Base-by-base conservation (phyloP, 225 moss, liverwort and hornwort genomes). In the Anthoceros angustus region DNA sequence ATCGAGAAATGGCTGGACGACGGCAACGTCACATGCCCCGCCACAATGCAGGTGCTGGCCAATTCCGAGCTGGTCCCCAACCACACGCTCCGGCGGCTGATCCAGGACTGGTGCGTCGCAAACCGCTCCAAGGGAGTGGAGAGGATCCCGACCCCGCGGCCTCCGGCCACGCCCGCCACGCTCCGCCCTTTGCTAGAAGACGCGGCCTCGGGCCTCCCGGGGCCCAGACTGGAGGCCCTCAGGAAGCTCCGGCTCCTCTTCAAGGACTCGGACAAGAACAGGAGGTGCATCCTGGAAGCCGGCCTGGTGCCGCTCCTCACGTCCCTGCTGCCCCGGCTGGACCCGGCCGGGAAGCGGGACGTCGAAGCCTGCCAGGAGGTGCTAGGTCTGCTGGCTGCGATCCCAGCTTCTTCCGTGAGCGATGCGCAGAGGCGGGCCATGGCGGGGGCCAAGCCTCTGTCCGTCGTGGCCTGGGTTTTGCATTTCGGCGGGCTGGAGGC, bases 1-100 rank as follows among this genome's bases (percentile, higher is more conserved):
- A 94, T 94, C 40, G 87, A 84, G 71, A 81, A 72, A 32, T 94
- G 93, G 93, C 77, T 94, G 68, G 80, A 76, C 18, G 82, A 78
- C 8, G 93, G 93, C 10, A 82, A 94, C 66, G 70, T 74, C 0
- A 94, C 93, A 0, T 93, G 93, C 63, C 93, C 93, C 0, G 80
- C 90, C 2, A 94, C 93, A 5, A 90, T 84, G 85, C 68, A 78
- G 84, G 78, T 80, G 45, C 64, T 94, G 63, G 77, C 77, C 38
- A 68, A 79, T 8, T 71, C 79, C 45, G 81, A 90, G 2, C 63
- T 94, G 2, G 86, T 94, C 12, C 93, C 93, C 15, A 94, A 94
- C 55, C 90, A 86, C 45, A 94, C 87, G 25, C 78, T 94, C 10
- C 73, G 83, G 18, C 79, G 90, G 12, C n/a, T 93, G 67, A 93